Evolutionary conservation across 345 rosid species (phyloP).

Genomic region (Euphorbia tirucalli): DNA sequence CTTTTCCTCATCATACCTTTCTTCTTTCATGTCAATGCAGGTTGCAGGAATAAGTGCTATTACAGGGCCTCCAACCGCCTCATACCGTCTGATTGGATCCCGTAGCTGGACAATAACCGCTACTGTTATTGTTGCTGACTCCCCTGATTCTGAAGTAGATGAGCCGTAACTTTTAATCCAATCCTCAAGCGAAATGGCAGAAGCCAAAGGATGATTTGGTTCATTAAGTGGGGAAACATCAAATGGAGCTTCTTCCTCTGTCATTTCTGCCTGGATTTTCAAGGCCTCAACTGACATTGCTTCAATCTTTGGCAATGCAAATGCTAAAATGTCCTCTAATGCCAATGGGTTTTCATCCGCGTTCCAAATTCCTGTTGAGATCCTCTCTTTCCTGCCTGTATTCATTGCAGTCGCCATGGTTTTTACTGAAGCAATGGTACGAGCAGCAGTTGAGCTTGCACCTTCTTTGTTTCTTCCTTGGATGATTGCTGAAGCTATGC

Average conservation of each 20-base stretch:
- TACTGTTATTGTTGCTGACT: slow-evolving; percentile 38
- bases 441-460: slow-evolving; percentile 84
- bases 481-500: slow-evolving; percentile 89
- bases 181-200: slow-evolving; percentile 62
- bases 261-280: slow-evolving; percentile 81
- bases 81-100: slow-evolving; percentile 85
- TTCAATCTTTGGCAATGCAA: slow-evolving; percentile 78
- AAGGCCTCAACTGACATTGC: slow-evolving; percentile 75
- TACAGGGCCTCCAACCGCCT: slow-evolving; percentile 78
- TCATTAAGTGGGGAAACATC: slow-evolving; percentile 51
- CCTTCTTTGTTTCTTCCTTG: slow-evolving; percentile 92
- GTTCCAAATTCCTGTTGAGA: slow-evolving; percentile 81
- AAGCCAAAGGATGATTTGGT: slow-evolving; percentile 45
- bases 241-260: slow-evolving; percentile 80
- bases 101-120: slow-evolving; percentile 62
- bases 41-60: slow-evolving; percentile 58
- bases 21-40: slow-evolving; percentile 21
- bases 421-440: slow-evolving; percentile 75
- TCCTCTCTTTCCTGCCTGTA: slow-evolving; percentile 77
- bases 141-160: slow-evolving; percentile 27
- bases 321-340: slow-evolving; percentile 67
- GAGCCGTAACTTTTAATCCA: slow-evolving; percentile 44
- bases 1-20: slow-evolving; percentile 46
- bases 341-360: slow-evolving; percentile 56
- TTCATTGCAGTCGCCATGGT: slow-evolving; percentile 64